Evolutionary conservation across 768 basidiomycete species (phyloP), one percentile per base, ranked within the genome.

Genomic region (Termitomyces sp.): DNA sequence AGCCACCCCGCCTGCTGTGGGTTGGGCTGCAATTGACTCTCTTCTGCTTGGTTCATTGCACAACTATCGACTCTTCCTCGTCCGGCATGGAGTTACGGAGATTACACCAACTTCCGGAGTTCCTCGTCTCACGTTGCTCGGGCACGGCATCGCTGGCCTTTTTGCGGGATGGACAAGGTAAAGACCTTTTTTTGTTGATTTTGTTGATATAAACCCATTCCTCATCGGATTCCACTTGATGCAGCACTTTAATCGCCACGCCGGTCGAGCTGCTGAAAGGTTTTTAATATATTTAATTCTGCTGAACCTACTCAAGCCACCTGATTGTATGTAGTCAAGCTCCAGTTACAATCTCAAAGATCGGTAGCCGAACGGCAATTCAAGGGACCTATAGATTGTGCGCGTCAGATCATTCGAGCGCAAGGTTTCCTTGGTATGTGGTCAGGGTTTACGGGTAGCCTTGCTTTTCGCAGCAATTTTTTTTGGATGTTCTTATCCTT

Each of bases 201-300:
- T n/a, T n/a, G n/a, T n/a, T 16, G 40, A 22, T 52, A 55, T 56
- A 51, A 54, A 45, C 38, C 18, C 2, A 52, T 44, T 49, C 48
- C 46, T 45, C 53, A 59, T 57, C 35, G 50, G 14, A 58, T 58
- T 54, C 14, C 20, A 38, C 18, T 32, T 53, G 53, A 33, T 47
- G 18, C 61, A 90, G 88, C 65, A 82, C 88, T 13, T 56, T 85
- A 18, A 70, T 91, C 28, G 88, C 90, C 6, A 90, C 88, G 14
- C 90, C 90, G 1, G 80, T 92, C 38, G 91, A 93, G 68, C 78
- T 85, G 54, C 73, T 93, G 59, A 93, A 93, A 80, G 84, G 85
- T 79, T 46, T 48, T 42, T 9, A 52, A 3, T 58, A 33, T 49
- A 20, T 45, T 64, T 16, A 68, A 32, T 32, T 18, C 80, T 80